Evolutionary conservation across 805 yeast species (phyloP).

Genomic region (Ogataea glucozyma): DNA sequence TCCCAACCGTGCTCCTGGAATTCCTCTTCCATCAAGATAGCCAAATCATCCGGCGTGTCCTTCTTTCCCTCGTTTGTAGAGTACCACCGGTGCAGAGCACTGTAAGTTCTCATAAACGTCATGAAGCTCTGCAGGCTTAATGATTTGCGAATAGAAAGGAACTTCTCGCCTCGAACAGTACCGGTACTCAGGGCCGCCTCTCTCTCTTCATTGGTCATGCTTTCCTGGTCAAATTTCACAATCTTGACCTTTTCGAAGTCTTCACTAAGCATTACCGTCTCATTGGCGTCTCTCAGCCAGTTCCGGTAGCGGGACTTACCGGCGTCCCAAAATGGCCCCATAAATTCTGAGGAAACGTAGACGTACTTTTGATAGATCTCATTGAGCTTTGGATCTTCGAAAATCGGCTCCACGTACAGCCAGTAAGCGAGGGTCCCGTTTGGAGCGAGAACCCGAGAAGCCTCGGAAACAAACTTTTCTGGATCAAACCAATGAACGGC

Average conservation of each 20-base stretch:
- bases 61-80: constrained; percentile 16
- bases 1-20: constrained; percentile 41
- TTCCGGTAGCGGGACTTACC: constrained; percentile 45
- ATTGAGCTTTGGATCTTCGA: constrained; percentile 52
- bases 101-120: constrained; percentile 26
- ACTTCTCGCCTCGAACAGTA: constrained; percentile 8
- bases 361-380: constrained; percentile 50
- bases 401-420: constrained; percentile 72
- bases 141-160: constrained; percentile 22
- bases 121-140: constrained; percentile 23
- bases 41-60: constrained; percentile 23
- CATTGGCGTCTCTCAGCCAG: constrained; percentile 27
- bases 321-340: constrained; percentile 50
- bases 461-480: constrained; percentile 34
- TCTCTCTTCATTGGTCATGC: constrained; percentile 2
- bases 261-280: constrained; percentile 19
- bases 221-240: constrained; percentile 18
- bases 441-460: constrained; percentile 50
- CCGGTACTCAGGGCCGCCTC: constrained; percentile 4
- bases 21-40: constrained; percentile 23
- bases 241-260: constrained; percentile 34
- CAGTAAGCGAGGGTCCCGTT: constrained; percentile 72
- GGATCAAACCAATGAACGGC: constrained; percentile 80
- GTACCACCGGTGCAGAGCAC: constrained; percentile 31
- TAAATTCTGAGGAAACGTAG: constrained; percentile 46